These are phyloP conservation scores for Chalara sp. DNA, from an alignment of 2,329 filamentous ascomycete genomes.

Conservation along the genomic window DNA sequence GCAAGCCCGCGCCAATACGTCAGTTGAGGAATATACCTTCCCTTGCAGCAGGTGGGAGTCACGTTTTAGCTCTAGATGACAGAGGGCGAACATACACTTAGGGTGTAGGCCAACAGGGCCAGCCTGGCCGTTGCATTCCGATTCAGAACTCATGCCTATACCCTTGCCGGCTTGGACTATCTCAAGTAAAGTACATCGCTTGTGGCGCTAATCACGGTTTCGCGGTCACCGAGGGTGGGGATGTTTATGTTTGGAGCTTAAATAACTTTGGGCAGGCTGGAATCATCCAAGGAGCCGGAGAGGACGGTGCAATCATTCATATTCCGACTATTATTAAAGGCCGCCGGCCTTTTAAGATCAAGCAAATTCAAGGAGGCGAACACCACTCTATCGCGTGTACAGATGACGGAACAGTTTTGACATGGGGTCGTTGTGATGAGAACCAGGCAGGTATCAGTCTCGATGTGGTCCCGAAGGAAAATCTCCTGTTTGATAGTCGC, in stretches of 20 bases:
- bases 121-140: slow-evolving; percentile 46
- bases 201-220: slow-evolving; percentile 77
- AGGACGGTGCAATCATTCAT: slow-evolving; percentile 64
- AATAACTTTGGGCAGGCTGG: slow-evolving; percentile 85
- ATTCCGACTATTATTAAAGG: slow-evolving; percentile 56
- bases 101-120: slow-evolving; percentile 62
- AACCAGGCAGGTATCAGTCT: slow-evolving; percentile 51
- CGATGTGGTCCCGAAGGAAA: slow-evolving; percentile 46
- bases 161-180: slow-evolving; percentile 26
- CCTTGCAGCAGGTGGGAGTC: slow-evolving; percentile 49
- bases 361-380: slow-evolving; percentile 61
- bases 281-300: slow-evolving; percentile 53
- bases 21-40: slow-evolving; percentile 48
- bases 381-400: slow-evolving; percentile 69
- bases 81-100: slow-evolving; percentile 55
- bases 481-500: slow-evolving; percentile 57
- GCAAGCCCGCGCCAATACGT: slow-evolving; percentile 43
- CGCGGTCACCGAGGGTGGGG: slow-evolving; percentile 59
- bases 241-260: slow-evolving; percentile 75
- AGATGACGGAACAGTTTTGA: slow-evolving; percentile 47
- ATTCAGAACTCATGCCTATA: slow-evolving; percentile 19
- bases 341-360: slow-evolving; percentile 56
- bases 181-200: slow-evolving; percentile 33
- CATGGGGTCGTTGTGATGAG: slow-evolving; percentile 53
- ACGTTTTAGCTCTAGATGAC: slow-evolving; percentile 50